Evolutionary conservation across 371 early-diverging fungal species (phyloP).

Genomic region (Choanephora cucurbitarum): DNA sequence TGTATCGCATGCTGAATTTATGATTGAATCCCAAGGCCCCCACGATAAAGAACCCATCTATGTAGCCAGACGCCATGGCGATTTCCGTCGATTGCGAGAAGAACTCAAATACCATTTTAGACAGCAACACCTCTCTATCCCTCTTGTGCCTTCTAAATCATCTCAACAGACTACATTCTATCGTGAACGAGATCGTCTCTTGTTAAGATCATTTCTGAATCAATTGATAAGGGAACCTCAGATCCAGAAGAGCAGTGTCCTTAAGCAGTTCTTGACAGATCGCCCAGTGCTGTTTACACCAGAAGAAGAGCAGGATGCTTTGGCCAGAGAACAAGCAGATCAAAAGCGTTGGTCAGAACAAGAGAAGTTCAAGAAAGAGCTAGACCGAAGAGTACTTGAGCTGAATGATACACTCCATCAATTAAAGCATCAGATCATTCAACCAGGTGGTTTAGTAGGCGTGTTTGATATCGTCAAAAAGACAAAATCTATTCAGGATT

Average conservation of each 20-base stretch:
- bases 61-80: slow-evolving; percentile 42
- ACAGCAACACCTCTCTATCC: slow-evolving; percentile 19
- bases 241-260: slow-evolving; percentile 35
- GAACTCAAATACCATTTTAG: slow-evolving; percentile 30
- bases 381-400: slow-evolving; percentile 53
- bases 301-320: slow-evolving; percentile 48
- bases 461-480: slow-evolving; percentile 46
- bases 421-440: slow-evolving; percentile 54
- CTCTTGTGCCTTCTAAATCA: slow-evolving; percentile 33
- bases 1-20: slow-evolving; percentile 37
- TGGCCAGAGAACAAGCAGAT: slow-evolving; percentile 40
- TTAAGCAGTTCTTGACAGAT: slow-evolving; percentile 47
- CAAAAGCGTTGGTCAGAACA: slow-evolving; percentile 46
- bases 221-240: slow-evolving; percentile 24
- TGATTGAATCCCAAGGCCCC: slow-evolving; percentile 28
- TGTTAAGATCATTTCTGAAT: slow-evolving; percentile 49
- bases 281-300: slow-evolving; percentile 42
- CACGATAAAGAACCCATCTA: slow-evolving; percentile 20
- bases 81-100: slow-evolving; percentile 36
- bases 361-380: slow-evolving; percentile 44
- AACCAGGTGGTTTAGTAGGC: slow-evolving; percentile 52
- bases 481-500: slow-evolving; percentile 38
- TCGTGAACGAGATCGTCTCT: slow-evolving; percentile 58
- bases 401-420: slow-evolving; percentile 50
- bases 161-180: slow-evolving; percentile 7